Conservation (phyloP, 768 basidiomycete genomes). For the Pulveroboletus sp. region DNA sequence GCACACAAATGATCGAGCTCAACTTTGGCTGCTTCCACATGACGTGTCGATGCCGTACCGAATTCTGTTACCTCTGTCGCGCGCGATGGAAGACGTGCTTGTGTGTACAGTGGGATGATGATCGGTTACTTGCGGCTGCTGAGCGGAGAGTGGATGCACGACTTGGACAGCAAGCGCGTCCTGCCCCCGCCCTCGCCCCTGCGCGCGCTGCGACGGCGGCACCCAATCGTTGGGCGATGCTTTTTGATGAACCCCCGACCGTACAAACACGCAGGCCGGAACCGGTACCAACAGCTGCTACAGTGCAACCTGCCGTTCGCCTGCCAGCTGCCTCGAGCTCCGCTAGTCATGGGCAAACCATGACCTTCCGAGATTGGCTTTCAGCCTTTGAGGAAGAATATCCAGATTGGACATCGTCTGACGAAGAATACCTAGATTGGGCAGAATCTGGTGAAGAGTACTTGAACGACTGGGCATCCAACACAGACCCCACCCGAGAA, state of each 20-base stretch:
- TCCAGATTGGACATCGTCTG: neutral
- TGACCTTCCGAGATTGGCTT: too few relatives aligned
- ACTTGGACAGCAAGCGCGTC: conserved; percentile 23
- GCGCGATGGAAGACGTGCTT: conserved; percentile 60
- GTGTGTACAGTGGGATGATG: conserved; percentile 72
- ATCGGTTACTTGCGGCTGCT: conserved; percentile 35
- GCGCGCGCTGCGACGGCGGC: too few relatives aligned
- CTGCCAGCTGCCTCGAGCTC: too few relatives aligned
- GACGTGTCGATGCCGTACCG: conserved; percentile 37
- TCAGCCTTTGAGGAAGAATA: too few relatives aligned
- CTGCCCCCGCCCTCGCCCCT: neutral
- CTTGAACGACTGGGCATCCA: neutral
- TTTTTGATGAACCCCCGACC: neutral
- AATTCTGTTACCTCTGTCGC: conserved; percentile 49
- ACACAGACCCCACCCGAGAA: conserved; percentile 3
- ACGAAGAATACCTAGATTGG: neutral
- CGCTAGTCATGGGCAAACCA: too few relatives aligned
- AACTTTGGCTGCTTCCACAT: conserved; percentile 40
- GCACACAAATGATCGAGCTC: conserved; percentile 37
- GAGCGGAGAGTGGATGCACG: conserved; percentile 43
- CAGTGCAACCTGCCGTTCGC: too few relatives aligned
- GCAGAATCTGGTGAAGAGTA: neutral
- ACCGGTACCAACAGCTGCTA: too few relatives aligned
- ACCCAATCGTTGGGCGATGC: neutral
- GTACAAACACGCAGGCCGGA: neutral